Conservation (phyloP, 1,284 basidiomycete species). For the Porogramme epimiltina region DNA sequence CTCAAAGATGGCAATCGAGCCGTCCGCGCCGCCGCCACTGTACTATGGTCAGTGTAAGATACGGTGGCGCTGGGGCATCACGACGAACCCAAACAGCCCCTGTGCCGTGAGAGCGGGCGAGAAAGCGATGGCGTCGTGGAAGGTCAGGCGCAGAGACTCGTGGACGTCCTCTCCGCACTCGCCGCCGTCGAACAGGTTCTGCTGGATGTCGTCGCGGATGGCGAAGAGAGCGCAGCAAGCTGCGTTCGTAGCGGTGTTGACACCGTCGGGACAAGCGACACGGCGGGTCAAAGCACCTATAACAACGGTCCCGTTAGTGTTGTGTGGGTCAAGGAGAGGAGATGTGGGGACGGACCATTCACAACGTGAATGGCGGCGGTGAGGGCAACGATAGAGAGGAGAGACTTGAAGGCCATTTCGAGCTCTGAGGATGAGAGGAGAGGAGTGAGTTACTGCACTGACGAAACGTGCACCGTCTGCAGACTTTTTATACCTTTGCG, state of each 20-base stretch:
- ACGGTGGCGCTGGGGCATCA: not conserved
- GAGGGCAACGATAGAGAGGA: conserved; percentile 1
- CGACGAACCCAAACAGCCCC: conserved; percentile 9
- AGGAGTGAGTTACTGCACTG: not conserved
- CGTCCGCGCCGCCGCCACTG: conserved; percentile 26
- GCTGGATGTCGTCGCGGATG: conserved; percentile 35
- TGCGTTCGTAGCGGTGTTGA: conserved; percentile 32
- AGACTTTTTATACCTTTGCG: not conserved
- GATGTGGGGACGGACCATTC: not conserved
- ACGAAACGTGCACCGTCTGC: not conserved
- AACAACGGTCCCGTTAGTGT: not conserved
- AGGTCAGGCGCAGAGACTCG: conserved; percentile 28
- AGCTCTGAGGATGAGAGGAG: not conserved
- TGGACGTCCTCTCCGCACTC: conserved; percentile 26
- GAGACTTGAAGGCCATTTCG: conserved; percentile 6
- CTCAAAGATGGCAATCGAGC: conserved; percentile 20
- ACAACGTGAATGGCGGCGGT: not conserved
- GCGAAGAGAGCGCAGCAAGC: conserved; percentile 40
- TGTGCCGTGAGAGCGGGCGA: not conserved
- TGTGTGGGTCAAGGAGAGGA: not conserved
- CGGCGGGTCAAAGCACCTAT: conserved; percentile 16
- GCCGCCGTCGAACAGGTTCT: conserved; percentile 33
- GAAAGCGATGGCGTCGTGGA: conserved; percentile 29
- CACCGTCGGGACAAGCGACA: conserved; percentile 19
- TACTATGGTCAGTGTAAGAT: not conserved